Base-by-base conservation (phyloP, 2,329 filamentous ascomycete genomes). In the Tolypocladium inflatum region DNA sequence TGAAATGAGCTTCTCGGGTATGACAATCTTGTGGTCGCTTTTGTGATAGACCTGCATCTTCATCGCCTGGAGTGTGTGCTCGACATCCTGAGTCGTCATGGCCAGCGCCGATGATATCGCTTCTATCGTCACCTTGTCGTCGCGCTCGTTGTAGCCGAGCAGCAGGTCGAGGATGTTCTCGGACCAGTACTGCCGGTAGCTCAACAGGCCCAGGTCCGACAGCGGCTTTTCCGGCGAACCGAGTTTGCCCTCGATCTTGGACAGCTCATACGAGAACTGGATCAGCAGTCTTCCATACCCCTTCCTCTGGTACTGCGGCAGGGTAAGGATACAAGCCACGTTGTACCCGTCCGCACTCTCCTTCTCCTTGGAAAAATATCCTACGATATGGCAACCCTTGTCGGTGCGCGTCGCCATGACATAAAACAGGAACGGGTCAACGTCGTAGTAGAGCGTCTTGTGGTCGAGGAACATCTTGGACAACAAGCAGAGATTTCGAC, bases 311-410 rank as follows among this genome's bases (percentile, higher is more conserved):
- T 95, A 97, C 70, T 99, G 95, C 0, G 94, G 94, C 4, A 99
- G 79, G 0, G 94, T 99, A 59, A 99, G 79, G 70, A 99, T 99
- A 82, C 95, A 99, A 5, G 94, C 95, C 38, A 99, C 88, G 69
- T 99, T 99, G 81, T 97, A 99, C 37, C 90, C 91, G 67, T 99
- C 95, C 0, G 91, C 91, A 43, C 89, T 93, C 73, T 99, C 94
- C 66, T 99, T 99, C 73, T 99, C 94, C 71, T 99, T 99, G 58
- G 90, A 96, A 73, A 99, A 99, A 70, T 97, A 99, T n/a, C 94
- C 94, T n/a, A 99, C 90, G 55, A 99, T 83, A 68, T 97, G 94
- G 67, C 89, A 94, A 17, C 94, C 94, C 66, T 91, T 87, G 55
- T 96, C 91, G 63, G 92, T 90, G 64, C 89, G 86, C 45, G 87